These are phyloP conservation scores for Xylaria sp. DNA, from an alignment of 2,329 filamentous ascomycete species.

Conservation along the genomic window DNA sequence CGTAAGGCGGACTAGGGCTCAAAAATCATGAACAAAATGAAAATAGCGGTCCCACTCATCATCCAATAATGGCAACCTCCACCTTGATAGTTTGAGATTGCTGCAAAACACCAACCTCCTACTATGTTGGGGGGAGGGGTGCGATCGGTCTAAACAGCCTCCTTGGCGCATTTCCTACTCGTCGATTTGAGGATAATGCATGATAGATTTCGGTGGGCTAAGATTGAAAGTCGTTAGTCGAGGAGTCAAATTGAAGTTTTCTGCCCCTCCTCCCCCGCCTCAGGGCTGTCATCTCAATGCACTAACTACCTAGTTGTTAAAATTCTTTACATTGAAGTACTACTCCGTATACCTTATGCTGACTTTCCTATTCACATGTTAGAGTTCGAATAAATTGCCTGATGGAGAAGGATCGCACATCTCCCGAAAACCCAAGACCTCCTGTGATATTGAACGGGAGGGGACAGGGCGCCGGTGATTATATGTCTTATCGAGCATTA, in stretches of 20 bases:
- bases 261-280: not conserved
- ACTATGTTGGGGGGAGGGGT: not conserved
- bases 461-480: constrained; percentile 8
- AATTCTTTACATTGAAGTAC: not conserved
- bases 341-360: not conserved
- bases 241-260: not conserved
- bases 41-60: not conserved
- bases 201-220: not conserved
- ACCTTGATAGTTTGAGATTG: not conserved
- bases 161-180: not conserved
- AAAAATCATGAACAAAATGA: not conserved
- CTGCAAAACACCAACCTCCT: not conserved
- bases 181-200: not conserved
- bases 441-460: not conserved
- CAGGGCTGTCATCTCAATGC: not conserved
- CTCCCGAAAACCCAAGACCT: not conserved
- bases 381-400: not conserved
- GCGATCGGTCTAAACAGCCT: not conserved
- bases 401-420: not conserved
- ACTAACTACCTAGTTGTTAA: not conserved
- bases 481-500: constrained; percentile 7
- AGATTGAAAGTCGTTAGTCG: not conserved
- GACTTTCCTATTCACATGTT: constrained; percentile 18
- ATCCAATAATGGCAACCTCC: not conserved
- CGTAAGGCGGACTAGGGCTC: not conserved